A percentile compares a stretch with the other conserved stretches of the same genome.
phyloP scores from a whole-genome alignment of 2,329 filamentous ascomycete species.

The Venturia oleaginea region DNA sequence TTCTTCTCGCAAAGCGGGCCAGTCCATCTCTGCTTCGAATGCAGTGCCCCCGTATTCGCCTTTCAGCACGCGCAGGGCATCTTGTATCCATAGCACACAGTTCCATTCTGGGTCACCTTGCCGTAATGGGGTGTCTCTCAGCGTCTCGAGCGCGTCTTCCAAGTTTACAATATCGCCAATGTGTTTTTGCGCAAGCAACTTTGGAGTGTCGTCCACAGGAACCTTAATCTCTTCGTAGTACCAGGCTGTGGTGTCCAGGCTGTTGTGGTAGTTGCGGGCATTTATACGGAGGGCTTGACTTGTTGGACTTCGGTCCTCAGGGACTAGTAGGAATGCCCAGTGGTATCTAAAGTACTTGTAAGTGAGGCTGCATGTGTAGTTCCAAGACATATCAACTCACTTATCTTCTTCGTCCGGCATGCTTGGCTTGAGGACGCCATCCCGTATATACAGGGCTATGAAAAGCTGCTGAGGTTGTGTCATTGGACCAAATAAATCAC shows the following conservation, averaged over 20 bases:
- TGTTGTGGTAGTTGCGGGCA: slow-evolving; percentile 4
- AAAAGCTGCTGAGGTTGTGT: not conserved
- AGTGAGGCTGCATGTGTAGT: not conserved
- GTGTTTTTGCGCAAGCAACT: not conserved
- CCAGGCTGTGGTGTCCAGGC: not conserved
- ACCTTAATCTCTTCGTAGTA: slow-evolving; percentile 6
- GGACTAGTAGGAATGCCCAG: not conserved
- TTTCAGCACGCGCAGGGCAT: not conserved
- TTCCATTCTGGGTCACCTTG: not conserved
- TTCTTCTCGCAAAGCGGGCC: not conserved
- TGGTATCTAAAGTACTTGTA: not conserved
- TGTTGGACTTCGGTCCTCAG: not conserved
- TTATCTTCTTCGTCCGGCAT: slow-evolving; percentile 1
- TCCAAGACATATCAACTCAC: not conserved
- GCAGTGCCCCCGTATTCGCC: not conserved
- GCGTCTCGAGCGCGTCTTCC: not conserved
- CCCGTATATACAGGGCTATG: slow-evolving; percentile 4
- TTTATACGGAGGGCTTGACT: not conserved
- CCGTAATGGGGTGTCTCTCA: not conserved
- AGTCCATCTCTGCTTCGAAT: not conserved
- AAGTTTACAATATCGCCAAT: not conserved
- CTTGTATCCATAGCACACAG: not conserved
- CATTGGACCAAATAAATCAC: not conserved
- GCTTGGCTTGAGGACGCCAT: not conserved
- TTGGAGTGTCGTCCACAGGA: not conserved